Base-by-base conservation (phyloP, 768 basidiomycete genomes). In the Trametopsis cervina region DNA sequence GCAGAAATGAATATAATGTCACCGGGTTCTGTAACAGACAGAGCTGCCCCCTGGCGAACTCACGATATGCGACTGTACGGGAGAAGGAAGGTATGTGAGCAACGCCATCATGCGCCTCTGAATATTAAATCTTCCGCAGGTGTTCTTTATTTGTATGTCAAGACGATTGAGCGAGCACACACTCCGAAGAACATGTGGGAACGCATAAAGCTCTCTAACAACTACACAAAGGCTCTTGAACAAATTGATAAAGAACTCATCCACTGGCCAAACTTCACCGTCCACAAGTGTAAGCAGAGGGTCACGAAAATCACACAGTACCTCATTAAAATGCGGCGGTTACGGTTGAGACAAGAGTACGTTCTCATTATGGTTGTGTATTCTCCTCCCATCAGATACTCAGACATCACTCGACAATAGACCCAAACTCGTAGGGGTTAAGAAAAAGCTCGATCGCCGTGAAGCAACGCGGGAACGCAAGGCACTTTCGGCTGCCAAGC, bases 301-400 rank as follows among this genome's bases (percentile, higher is more conserved):
- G 77, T 97, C 24, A 99, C 96, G 10, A 99, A 98, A 72, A 97
- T 99, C 58, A 98, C 95, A 0, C 96, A 99, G 64, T 98, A 97
- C 62, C 80, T 99, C 54, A 97, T 98, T 66, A 94, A 96, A 73
- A 96, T 98, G 94, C 79, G 95, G 50, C 82, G 89, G 37, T 67
- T 95, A 52, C 88, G 88, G 56, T 73, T 94, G 48, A 81, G 85
- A 15, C 80, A 90, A 68, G 84, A 90, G 93, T 94, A 47, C 57
- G 87, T 70, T 50, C 36, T 33, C 39, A 10, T 25, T 22, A 35
- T 17, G 46, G 20, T 24, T 38, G n/a, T n/a, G n/a, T n/a, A n/a
- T n/a, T n/a, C n/a, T 23, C 29, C 22, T 10, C 2, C 18, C 26
- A 15, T 4, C 11, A 15, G 27, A 25, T 36, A 5, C 29, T 40